Evolutionary conservation across 169 alveolate genomes (phyloP).

Genomic region (Besnoitia besnoiti): DNA sequence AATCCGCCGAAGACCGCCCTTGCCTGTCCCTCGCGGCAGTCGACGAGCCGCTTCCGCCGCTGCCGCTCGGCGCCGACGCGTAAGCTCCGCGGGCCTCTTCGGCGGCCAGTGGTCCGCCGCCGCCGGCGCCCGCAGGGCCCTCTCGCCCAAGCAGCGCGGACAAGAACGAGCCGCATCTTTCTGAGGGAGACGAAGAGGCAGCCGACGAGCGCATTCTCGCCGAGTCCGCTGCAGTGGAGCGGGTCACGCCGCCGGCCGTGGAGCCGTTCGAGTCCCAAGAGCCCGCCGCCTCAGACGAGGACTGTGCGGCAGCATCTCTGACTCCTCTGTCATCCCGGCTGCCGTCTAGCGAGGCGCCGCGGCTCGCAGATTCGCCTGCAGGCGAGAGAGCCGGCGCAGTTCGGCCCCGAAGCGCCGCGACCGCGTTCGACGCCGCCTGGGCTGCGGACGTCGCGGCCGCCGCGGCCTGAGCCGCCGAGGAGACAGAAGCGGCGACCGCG

Average conservation of each 20-base stretch:
- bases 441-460: constrained; percentile 47
- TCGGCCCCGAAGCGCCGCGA: constrained; percentile 4
- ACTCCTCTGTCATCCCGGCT: background rate
- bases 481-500: constrained; percentile 8
- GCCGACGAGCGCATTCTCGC: background rate
- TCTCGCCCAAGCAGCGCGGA: background rate
- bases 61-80: background rate
- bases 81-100: background rate
- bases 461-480: constrained; percentile 31
- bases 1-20: background rate
- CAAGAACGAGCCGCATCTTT: background rate
- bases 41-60: background rate
- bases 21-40: background rate
- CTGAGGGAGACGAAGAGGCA: background rate
- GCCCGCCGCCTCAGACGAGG: background rate
- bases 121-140: background rate
- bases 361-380: background rate
- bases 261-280: background rate
- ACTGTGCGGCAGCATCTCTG: no score
- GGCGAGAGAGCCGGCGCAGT: background rate
- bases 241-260: background rate
- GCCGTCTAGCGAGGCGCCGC: background rate
- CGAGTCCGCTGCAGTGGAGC: background rate
- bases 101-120: no score
- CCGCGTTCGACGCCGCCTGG: constrained; percentile 41